Percentiles rank a stretch among this genome's conserved stretches.
phyloP scores from a whole-genome alignment of 345 rosid species.

The Gossypium turneri region DNA sequence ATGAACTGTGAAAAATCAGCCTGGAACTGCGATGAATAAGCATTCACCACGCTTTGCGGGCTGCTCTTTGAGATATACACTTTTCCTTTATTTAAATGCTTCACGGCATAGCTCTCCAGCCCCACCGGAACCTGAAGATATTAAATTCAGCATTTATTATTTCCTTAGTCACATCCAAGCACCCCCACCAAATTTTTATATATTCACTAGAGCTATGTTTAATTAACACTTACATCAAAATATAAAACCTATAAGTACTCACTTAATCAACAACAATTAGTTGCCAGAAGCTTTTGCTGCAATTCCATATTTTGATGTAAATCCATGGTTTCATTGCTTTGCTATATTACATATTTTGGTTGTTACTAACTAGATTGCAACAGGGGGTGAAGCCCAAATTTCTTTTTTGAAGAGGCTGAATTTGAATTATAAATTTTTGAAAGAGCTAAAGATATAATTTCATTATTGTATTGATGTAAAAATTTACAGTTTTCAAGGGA shows the following conservation, averaged over 20 bases:
- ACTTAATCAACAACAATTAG: no score
- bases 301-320: neutral
- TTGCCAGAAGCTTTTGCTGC: neutral
- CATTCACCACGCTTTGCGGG: conserved; percentile 45
- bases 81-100: conserved; percentile 51
- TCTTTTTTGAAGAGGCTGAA: neutral
- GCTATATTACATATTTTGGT: neutral
- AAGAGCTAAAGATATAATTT: neutral
- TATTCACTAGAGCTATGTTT: no score
- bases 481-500: no score
- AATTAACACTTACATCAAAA: no score
- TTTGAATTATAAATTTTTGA: no score
- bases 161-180: neutral
- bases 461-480: neutral
- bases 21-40: conserved; percentile 55
- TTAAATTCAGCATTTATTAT: neutral
- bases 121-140: conserved; percentile 49
- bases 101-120: conserved; percentile 19
- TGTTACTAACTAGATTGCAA: neutral
- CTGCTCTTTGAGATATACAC: conserved; percentile 64
- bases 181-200: neutral
- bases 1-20: conserved; percentile 52
- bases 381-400: neutral
- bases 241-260: no score
- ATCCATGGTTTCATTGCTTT: neutral